These are phyloP conservation scores for Alternaria ventricosa DNA, from an alignment of 2,329 filamentous ascomycete genomes.

Conservation along the genomic window DNA sequence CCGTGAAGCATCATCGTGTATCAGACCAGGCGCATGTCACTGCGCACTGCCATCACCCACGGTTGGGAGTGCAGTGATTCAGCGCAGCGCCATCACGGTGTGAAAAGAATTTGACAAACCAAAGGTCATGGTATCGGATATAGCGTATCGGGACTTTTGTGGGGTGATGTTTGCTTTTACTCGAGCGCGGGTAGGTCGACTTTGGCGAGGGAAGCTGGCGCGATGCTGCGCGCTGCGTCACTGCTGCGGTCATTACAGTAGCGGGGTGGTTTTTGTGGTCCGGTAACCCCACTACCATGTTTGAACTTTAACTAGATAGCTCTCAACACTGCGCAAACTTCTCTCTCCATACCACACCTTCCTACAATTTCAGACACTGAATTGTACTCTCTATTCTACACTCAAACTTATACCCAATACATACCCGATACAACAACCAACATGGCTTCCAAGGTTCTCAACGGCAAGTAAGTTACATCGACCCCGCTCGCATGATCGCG, in stretches of 20 bases:
- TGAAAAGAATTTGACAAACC: too few relatives aligned
- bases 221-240: constrained; percentile 9
- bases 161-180: constrained; percentile 12
- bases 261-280: constrained; percentile 19
- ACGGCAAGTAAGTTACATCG: constrained; percentile 63
- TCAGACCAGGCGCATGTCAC: not conserved
- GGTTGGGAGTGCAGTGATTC: constrained; percentile 46
- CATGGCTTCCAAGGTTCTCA: constrained; percentile 53
- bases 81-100: constrained; percentile 5
- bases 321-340: constrained; percentile 5
- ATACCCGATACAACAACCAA: constrained; percentile 7
- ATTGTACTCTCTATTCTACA: not conserved
- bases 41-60: constrained; percentile 1
- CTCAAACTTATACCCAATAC: not conserved
- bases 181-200: not conserved
- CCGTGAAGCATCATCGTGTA: constrained; percentile 32
- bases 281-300: constrained; percentile 15
- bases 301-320: constrained; percentile 14
- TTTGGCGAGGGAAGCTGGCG: constrained; percentile 8
- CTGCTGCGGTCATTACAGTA: constrained; percentile 19
- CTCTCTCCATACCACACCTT: constrained; percentile 2
- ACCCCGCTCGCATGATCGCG: constrained; percentile 1
- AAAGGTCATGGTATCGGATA: not conserved
- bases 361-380: not conserved
- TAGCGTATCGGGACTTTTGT: not conserved